Evolutionary conservation across 176 grass and related monocot species (phyloP).

Genomic region (Tillandsia leiboldiana): DNA sequence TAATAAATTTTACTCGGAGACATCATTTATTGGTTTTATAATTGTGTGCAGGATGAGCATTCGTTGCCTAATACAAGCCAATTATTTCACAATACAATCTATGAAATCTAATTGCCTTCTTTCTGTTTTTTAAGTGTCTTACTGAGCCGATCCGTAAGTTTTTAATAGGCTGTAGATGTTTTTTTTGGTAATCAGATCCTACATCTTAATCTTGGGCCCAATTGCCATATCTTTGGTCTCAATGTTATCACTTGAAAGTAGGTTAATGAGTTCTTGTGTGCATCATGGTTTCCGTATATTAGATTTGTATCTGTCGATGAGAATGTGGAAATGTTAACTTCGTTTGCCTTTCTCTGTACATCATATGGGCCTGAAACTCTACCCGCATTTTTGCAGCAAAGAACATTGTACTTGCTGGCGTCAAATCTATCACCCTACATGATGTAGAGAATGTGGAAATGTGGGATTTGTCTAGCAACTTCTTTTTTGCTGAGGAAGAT

Average conservation of each 20-base stretch:
- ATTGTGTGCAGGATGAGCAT: neutral
- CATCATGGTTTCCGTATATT: too few species aligned
- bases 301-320: too few species aligned
- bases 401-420: constrained; percentile 70
- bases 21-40: neutral
- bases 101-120: neutral
- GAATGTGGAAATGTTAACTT: too few species aligned
- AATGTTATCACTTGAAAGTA: too few species aligned
- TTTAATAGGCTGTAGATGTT: neutral
- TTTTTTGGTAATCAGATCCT: neutral
- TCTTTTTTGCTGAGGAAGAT: constrained; percentile 60
- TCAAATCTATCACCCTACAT: constrained; percentile 70
- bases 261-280: too few species aligned
- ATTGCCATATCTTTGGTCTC: neutral
- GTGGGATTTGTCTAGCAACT: constrained; percentile 72
- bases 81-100: neutral
- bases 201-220: neutral
- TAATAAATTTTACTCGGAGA: neutral
- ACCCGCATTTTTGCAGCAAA: constrained; percentile 45
- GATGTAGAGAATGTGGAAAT: constrained; percentile 54
- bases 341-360: too few species aligned
- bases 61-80: neutral
- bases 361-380: neutral
- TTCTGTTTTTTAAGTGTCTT: neutral
- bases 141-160: neutral